Evolutionary conservation across 768 basidiomycete genomes (phyloP).

Genomic region (Leccinellum luteum): DNA sequence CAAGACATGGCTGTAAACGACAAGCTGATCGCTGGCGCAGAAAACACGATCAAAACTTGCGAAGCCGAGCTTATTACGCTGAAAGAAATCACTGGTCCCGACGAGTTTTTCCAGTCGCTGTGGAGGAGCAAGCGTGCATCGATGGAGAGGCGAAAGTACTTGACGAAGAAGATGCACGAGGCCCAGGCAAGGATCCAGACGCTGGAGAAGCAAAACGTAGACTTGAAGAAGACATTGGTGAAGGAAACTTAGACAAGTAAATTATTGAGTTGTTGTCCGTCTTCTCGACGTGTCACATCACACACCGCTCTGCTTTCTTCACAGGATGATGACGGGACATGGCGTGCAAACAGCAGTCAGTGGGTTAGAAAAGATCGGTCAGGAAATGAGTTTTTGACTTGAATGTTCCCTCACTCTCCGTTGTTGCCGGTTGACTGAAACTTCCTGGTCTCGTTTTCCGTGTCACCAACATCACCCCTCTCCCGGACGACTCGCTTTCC

Average conservation of each 20-base stretch:
- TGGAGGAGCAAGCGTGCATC: slow-evolving; percentile 50
- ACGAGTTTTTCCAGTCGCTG: slow-evolving; percentile 39
- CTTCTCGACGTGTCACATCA: neutral
- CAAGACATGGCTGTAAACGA: slow-evolving; percentile 84
- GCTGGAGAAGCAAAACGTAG: slow-evolving; percentile 69
- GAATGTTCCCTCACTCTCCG: no score
- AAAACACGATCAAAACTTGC: slow-evolving; percentile 63
- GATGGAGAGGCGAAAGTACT: slow-evolving; percentile 57
- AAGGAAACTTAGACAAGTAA: slow-evolving; percentile 30
- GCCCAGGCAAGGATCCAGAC: slow-evolving; percentile 65
- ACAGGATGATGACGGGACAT: neutral
- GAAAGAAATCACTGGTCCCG: slow-evolving; percentile 56
- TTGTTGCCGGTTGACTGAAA: no score
- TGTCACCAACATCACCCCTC: no score
- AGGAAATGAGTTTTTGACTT: no score
- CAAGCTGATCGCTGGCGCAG: slow-evolving; percentile 54
- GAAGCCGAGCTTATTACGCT: slow-evolving; percentile 75
- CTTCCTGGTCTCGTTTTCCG: no score
- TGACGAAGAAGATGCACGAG: slow-evolving; percentile 72
- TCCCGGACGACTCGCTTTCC: no score
- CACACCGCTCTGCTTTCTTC: neutral
- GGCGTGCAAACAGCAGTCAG: neutral
- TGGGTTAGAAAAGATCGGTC: no score
- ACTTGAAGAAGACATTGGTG: slow-evolving; percentile 58
- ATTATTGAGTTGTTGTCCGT: neutral